A percentile compares a stretch with the other conserved stretches of the same genome.
Conservation (phyloP, 2,329 filamentous ascomycete genomes). For the Alternaria alternata region DNA sequence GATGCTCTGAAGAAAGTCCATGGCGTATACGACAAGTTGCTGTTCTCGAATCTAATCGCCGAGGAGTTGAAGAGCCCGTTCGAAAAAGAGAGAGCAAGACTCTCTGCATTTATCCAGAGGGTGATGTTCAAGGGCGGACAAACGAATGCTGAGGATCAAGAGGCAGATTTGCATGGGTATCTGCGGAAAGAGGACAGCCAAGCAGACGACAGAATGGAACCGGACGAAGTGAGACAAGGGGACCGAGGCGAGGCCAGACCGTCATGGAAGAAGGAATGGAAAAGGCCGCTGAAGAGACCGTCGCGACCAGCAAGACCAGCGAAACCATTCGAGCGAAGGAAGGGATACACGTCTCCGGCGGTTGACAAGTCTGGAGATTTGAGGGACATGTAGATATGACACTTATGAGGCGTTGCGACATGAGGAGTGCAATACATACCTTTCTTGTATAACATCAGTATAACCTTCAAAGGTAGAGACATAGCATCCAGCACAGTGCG, state of each 20-base stretch:
- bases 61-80: conserved; percentile 41
- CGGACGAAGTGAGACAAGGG: background rate
- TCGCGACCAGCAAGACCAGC: background rate
- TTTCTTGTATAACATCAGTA: conserved; percentile 12
- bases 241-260: conserved; percentile 3
- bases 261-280: conserved; percentile 27
- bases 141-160: conserved; percentile 2
- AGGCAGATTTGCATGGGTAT: conserved; percentile 24
- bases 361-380: background rate
- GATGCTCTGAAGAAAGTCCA: conserved; percentile 37
- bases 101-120: conserved; percentile 39
- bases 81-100: conserved; percentile 34
- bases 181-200: conserved; percentile 5
- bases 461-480: background rate
- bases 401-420: background rate
- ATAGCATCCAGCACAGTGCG: background rate
- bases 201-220: background rate
- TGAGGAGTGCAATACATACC: background rate
- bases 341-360: background rate
- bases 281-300: conserved; percentile 21
- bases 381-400: conserved; percentile 6
- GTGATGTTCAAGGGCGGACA: conserved; percentile 21
- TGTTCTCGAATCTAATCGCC: conserved; percentile 39
- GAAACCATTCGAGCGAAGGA: conserved; percentile 1
- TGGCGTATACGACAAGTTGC: conserved; percentile 42